These are phyloP conservation scores for Quercus phellos DNA, from an alignment of 331 rosid species.

Conservation along the genomic window DNA sequence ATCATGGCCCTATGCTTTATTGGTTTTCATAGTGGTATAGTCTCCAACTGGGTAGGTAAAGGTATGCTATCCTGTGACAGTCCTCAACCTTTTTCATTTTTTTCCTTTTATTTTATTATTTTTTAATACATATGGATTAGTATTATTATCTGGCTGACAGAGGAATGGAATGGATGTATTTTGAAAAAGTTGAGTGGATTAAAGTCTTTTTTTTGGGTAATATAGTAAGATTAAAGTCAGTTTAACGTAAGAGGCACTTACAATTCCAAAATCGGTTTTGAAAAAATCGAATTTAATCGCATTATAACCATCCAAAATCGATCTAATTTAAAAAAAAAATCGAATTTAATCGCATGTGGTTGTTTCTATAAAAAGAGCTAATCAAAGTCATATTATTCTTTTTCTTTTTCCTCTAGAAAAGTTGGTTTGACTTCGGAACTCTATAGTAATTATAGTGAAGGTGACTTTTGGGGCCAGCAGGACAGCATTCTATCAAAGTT, in stretches of 20 bases:
- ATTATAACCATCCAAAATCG: no score
- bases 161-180: not conserved
- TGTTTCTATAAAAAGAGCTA: no score
- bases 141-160: not conserved
- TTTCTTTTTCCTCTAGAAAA: no score
- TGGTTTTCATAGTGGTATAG: not conserved
- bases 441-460: no score
- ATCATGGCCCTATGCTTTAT: not conserved
- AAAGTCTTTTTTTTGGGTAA: not conserved
- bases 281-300: not conserved
- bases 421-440: no score
- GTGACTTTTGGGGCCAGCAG: no score
- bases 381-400: no score
- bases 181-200: not conserved
- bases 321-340: no score
- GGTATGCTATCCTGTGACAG: not conserved
- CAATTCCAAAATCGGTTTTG: not conserved
- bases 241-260: not conserved
- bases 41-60: not conserved
- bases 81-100: not conserved
- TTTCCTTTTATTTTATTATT: not conserved
- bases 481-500: no score
- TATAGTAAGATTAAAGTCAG: not conserved
- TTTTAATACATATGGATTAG: not conserved
- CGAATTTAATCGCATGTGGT: no score